Conservation (phyloP, 257 asterid species). For the Orobanche coerulescens region DNA sequence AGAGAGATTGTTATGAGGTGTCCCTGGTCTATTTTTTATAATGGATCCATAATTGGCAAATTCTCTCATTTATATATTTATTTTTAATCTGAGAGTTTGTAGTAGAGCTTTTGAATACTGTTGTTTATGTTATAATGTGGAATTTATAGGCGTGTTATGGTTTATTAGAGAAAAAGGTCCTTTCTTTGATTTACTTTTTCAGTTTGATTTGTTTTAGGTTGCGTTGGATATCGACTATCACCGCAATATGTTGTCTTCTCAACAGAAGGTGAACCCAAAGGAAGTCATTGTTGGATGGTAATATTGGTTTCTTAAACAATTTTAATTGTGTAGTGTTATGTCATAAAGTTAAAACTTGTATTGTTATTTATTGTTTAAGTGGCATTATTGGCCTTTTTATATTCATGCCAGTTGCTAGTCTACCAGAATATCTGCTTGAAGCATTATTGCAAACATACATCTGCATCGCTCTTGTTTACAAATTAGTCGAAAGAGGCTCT, state of each 20-base stretch:
- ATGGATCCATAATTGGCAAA: not conserved
- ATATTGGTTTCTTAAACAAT: not conserved
- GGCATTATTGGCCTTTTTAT: not conserved
- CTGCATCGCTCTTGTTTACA: not conserved
- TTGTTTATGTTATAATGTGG: not conserved
- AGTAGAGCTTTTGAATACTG: not conserved
- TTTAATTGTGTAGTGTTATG: not conserved
- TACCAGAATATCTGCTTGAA: not conserved
- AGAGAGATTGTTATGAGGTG: not conserved
- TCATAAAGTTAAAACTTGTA: not conserved
- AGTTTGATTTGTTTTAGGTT: slow-evolving; percentile 41
- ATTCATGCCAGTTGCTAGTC: not conserved
- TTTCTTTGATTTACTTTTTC: not conserved
- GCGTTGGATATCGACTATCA: slow-evolving; percentile 96
- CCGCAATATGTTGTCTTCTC: slow-evolving; percentile 80
- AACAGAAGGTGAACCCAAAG: slow-evolving; percentile 92
- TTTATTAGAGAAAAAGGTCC: not conserved
- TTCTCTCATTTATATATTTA: not conserved
- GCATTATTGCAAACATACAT: not conserved
- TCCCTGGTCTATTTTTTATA: not conserved
- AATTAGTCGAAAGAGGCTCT: not conserved
- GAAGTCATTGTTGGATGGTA: slow-evolving; percentile 99
- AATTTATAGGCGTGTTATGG: no score
- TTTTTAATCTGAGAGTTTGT: not conserved
- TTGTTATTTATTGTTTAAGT: not conserved